phyloP scores from a whole-genome alignment of 306 rosid genomes.

The Vicia sativa region DNA sequence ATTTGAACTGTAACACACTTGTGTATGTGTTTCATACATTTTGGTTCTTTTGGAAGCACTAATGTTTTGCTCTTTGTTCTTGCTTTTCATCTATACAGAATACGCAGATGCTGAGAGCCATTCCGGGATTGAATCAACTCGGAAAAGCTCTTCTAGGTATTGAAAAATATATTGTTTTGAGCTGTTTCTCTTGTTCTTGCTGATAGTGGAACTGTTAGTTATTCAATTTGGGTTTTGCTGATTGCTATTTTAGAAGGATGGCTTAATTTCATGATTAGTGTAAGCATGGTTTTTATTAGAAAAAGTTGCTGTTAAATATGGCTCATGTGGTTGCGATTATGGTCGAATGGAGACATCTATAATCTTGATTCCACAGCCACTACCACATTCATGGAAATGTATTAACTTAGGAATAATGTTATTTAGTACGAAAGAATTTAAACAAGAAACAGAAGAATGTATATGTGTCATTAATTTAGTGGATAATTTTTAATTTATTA shows the following conservation, averaged over 20 bases:
- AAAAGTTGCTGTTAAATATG: background rate
- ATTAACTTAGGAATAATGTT: background rate
- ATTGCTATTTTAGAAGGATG: background rate
- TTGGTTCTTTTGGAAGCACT: no score
- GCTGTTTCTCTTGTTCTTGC: background rate
- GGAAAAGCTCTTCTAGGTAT: constrained; percentile 83
- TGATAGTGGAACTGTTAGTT: background rate
- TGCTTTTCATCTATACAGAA: constrained; percentile 54
- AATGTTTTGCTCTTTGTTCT: constrained; percentile 5
- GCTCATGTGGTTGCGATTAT: background rate
- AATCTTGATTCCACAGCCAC: background rate
- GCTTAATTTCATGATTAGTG: background rate
- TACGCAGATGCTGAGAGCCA: constrained; percentile 85
- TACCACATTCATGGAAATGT: background rate
- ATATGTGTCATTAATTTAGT: no score
- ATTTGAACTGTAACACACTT: no score
- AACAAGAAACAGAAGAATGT: no score
- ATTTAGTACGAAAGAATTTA: no score
- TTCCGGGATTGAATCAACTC: constrained; percentile 82
- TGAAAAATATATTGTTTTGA: constrained; percentile 12
- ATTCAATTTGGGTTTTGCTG: background rate
- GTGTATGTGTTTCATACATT: no score
- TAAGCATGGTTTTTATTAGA: background rate
- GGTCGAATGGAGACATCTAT: background rate
- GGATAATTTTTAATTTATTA: no score